Evolutionary conservation across 306 rosid genomes (phyloP).

Genomic region (Quillaja saponaria): DNA sequence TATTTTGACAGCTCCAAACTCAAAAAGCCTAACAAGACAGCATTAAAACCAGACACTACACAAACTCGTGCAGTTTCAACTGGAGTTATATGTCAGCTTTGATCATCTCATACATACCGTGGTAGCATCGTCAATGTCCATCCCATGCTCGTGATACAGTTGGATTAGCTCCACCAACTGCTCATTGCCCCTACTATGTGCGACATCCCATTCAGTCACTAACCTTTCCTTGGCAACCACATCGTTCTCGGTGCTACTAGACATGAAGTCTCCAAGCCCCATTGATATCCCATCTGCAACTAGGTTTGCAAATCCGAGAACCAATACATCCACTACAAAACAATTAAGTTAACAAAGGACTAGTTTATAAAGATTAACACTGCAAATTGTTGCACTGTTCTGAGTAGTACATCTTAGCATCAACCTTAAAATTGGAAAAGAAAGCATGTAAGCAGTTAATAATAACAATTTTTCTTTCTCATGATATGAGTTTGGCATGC

Average conservation of each 20-base stretch:
- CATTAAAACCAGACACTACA: not conserved
- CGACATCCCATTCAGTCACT: conserved; percentile 58
- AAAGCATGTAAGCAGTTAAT: too few relatives aligned
- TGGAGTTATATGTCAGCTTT: not conserved
- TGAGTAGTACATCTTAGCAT: not conserved
- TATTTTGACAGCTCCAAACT: not conserved
- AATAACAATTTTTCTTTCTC: too few relatives aligned
- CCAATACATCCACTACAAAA: conserved; percentile 47
- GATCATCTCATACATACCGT: conserved; percentile 30
- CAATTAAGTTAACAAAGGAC: conserved; percentile 7
- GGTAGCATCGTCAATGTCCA: conserved; percentile 53
- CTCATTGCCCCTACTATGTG: conserved; percentile 36
- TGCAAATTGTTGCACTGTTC: not conserved
- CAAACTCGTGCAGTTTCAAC: not conserved
- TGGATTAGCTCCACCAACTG: conserved; percentile 31
- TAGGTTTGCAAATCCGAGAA: conserved; percentile 67
- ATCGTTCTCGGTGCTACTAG: conserved; percentile 49
- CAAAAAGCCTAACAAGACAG: not conserved
- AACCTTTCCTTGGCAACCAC: conserved; percentile 42
- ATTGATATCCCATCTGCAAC: conserved; percentile 75
- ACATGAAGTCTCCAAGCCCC: conserved; percentile 69
- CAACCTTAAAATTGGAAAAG: not conserved
- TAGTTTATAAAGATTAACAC: conserved; percentile 15
- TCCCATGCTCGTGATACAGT: conserved; percentile 55
- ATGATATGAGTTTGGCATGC: too few relatives aligned